Base-by-base conservation (phyloP, 2,329 filamentous ascomycete genomes). In the Sporothrix luriei region DNA sequence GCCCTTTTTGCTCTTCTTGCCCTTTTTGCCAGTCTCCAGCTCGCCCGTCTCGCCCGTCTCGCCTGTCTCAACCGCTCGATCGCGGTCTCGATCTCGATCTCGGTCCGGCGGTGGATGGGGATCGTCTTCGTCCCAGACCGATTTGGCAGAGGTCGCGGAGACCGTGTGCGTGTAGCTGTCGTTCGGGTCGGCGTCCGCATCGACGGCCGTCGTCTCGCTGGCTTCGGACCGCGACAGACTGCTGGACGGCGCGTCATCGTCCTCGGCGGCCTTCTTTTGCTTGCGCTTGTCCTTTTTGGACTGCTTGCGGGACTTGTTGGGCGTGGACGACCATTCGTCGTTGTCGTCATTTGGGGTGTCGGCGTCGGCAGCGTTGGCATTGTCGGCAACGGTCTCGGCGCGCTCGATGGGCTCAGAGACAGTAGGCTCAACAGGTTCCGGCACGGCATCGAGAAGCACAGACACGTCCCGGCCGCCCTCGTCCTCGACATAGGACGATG, bases 261-360 rank as follows among this genome's bases (percentile, higher is more conserved):
- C 40, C 29, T 59, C 55, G 19, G 19, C 69, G 68, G 49, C 73
- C 57, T 62, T 51, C 33, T 69, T 55, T 14, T 52, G 26, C 57
- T 69, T 54, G 54, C 26, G 52, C 52, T 69, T 69, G 62, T 61
- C 68, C 46, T 66, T 69, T 43, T 70, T 66, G 33, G 48, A 46
- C 16, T 70, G 65, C 40, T 69, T 65, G 38, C 59, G 61, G 14
- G 49, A 65, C 33, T 70, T 68, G n/a, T 40, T 26, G 16, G 38
- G 19, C 9, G 40, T 16, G 10, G 38, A 26, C n/a, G 57, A 14
- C 57, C 78, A 78, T 62, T 81, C 80, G 69, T 80, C 79, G 65
- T 79, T 76, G 46, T 78, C 78, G 68, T 64, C 57, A 5, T 11
- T 33, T 5, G 49, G 29, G 13, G 26, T 14, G 33, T 43, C n/a